Evolutionary conservation across 169 alveolate species (phyloP).

Genomic region (Plasmodium vivax): DNA sequence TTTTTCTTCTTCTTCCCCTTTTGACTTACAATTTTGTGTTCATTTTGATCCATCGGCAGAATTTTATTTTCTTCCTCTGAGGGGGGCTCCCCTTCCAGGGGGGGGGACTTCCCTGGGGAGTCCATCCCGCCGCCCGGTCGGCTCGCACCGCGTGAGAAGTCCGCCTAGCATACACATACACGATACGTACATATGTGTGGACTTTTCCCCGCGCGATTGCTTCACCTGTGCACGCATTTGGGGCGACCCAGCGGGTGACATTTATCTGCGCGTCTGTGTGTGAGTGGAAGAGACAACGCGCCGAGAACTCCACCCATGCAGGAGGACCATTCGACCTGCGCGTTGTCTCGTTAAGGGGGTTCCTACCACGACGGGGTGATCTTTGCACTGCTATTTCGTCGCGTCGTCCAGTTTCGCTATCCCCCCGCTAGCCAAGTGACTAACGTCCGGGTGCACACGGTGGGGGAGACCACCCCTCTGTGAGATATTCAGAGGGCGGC

Average conservation of each 20-base stretch:
- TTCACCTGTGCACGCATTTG: background rate
- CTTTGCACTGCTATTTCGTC: too few relatives aligned
- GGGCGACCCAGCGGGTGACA: background rate
- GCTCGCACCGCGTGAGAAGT: background rate
- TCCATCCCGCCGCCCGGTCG: background rate
- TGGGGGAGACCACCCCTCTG: background rate
- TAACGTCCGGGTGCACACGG: background rate
- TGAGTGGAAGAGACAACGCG: background rate
- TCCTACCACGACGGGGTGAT: too few relatives aligned
- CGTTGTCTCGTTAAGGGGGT: background rate
- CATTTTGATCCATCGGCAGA: background rate
- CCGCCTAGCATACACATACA: background rate
- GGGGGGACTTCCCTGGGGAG: background rate
- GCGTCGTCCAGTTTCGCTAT: background rate
- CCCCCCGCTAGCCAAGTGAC: background rate
- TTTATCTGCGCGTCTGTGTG: background rate
- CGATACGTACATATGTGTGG: background rate
- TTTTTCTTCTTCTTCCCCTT: background rate
- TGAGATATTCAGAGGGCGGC: background rate
- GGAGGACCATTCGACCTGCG: background rate
- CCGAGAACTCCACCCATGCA: background rate
- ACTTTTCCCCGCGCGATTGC: background rate
- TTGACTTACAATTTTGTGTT: background rate
- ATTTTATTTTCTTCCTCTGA: slow-evolving; percentile 9
- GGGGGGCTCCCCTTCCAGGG: background rate